Conservation (phyloP, 1,139 yeast species). For the Blastobotrys petasosporus region DNA sequence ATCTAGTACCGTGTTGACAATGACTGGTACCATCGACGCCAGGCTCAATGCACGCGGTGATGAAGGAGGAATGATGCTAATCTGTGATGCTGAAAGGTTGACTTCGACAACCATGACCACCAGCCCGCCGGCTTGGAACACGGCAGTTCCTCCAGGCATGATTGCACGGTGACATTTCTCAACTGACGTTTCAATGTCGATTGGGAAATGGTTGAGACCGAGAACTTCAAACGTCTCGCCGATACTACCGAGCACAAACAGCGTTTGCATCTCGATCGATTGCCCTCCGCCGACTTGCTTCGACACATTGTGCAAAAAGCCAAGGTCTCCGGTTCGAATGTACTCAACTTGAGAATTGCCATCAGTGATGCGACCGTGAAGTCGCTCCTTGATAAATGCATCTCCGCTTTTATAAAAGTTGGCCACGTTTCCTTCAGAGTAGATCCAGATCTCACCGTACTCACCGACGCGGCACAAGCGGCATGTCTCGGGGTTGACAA, state of each 20-base stretch:
- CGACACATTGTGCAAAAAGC: conserved; percentile 74
- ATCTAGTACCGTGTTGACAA: conserved; percentile 71
- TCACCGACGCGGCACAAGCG: conserved; percentile 84
- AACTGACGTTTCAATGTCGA: conserved; percentile 73
- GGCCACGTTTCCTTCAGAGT: conserved; percentile 73
- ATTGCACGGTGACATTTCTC: conserved; percentile 60
- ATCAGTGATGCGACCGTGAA: conserved; percentile 51
- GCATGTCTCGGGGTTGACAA: conserved; percentile 89
- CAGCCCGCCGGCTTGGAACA: conserved; percentile 79
- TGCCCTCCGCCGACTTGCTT: conserved; percentile 36
- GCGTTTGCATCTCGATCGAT: conserved; percentile 60
- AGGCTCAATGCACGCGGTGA: conserved; percentile 30
- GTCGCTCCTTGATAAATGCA: conserved; percentile 42
- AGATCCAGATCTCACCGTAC: conserved; percentile 95
- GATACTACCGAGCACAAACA: conserved; percentile 79
- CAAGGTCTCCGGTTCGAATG: conserved; percentile 88
- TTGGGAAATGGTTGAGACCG: conserved; percentile 88
- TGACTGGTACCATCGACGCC: conserved; percentile 76
- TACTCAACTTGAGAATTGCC: conserved; percentile 62
- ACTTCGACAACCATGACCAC: conserved; percentile 76
- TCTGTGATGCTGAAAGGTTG: conserved; percentile 30
- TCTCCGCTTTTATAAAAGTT: conserved; percentile 45
- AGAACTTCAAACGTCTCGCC: conserved; percentile 85
- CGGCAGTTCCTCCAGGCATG: conserved; percentile 48
- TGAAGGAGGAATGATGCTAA: conserved; percentile 6